Conservation (phyloP, 352 stramenopile species). For the Phytophthora agathidicida region DNA sequence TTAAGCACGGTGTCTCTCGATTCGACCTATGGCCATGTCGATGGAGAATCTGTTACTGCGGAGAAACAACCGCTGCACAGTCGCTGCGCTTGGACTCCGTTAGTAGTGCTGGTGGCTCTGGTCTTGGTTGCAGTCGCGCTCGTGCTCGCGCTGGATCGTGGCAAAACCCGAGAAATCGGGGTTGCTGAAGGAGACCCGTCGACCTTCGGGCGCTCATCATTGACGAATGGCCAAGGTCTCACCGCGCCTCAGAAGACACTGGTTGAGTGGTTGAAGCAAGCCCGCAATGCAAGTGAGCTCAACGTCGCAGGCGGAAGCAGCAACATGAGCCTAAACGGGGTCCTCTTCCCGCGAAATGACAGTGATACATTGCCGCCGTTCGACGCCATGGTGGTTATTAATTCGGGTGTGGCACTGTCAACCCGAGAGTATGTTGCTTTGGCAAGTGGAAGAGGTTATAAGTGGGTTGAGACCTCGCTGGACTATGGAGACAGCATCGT, state of each 20-base stretch:
- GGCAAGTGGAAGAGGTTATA: constrained; percentile 28
- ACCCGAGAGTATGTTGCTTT: constrained; percentile 25
- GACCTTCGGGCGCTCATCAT: background rate
- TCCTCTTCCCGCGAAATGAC: constrained; percentile 24
- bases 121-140: constrained; percentile 26
- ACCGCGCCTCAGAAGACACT: constrained; percentile 22
- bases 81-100: constrained; percentile 8
- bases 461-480: constrained; percentile 27
- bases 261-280: constrained; percentile 23
- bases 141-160: constrained; percentile 23
- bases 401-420: constrained; percentile 8
- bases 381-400: constrained; percentile 18
- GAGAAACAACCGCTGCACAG: constrained; percentile 1
- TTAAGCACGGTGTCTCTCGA: constrained; percentile 39
- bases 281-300: constrained; percentile 24
- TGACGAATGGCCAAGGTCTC: constrained; percentile 12
- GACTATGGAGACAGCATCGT: constrained; percentile 19
- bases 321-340: constrained; percentile 21
- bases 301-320: constrained; percentile 21
- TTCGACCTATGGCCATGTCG: constrained; percentile 16
- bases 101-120: constrained; percentile 17
- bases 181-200: constrained; percentile 4
- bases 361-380: constrained; percentile 16
- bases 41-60: background rate
- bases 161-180: background rate